Evolutionary conservation across 2,329 filamentous ascomycete species (phyloP), one percentile per base, ranked within the genome.

Genomic region (Pseudocercospora macadamiae): DNA sequence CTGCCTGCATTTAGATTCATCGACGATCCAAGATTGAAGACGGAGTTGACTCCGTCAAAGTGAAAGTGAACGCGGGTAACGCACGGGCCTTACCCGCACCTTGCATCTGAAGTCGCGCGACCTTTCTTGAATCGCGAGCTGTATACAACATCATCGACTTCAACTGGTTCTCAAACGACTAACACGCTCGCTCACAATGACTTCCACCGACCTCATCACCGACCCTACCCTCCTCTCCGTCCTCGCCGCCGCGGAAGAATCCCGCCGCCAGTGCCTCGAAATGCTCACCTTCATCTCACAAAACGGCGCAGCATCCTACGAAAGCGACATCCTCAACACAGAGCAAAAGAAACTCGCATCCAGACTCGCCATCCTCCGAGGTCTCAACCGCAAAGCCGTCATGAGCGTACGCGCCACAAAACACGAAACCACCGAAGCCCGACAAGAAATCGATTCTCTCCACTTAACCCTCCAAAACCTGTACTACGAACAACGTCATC

Each of bases 381-480:
- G 89, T 10, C 81, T 95, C 25, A 93, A 97, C 73, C 87, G 95
- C 25, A 84, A 89, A 64, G 91, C 92, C 8, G 86, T 93, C 65
- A 83, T 96, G 67, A 83, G 86, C 26, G 90, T 92, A 26, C 87
- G 95, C 65, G 86, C 91, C 66, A 96, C 93, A 12, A 97, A 97
- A 74, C 82, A 89, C 54, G 81, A 86, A 67, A 97, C 95, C 0
- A 89, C 91, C 26, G 91, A 96, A 74, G 90, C 89, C 49, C 86
- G 93, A 49, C 90, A 93, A 69, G 91, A 96, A 76, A 91, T 97
- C 64, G 95, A 99, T 73, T 86, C 88, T 51, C 81, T 99, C 61
- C 93, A 97, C 73, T 82, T 99, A 34, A 90, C 96, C 71, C 82
- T 99, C 55, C 93, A 97, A 76, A 99, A 99, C 71, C 79, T 99